Percentiles rank a stretch among this genome's conserved stretches.
Conservation (phyloP, 2,329 filamentous ascomycete species). For the Scytalidium lignicola region DNA sequence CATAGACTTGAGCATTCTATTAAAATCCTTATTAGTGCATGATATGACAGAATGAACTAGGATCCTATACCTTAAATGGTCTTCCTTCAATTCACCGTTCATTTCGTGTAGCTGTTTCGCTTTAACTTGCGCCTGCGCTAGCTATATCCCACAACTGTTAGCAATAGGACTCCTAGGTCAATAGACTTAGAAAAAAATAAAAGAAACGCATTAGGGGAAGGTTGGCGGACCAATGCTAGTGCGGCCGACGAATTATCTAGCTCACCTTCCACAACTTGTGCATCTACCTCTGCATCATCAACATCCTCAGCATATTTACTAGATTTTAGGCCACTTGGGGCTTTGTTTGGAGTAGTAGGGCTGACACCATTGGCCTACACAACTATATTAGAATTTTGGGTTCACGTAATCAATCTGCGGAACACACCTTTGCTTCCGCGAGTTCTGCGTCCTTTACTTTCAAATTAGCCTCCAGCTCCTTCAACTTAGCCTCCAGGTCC, state of each 20-base stretch:
- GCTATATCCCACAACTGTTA: constrained; percentile 18
- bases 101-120: constrained; percentile 39
- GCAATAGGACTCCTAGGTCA: constrained; percentile 3
- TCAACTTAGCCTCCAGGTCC: constrained; percentile 36
- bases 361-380: constrained; percentile 40
- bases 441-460: constrained; percentile 54
- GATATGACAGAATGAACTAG: neutral
- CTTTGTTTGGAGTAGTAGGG: constrained; percentile 29
- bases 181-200: constrained; percentile 9
- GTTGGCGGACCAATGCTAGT: constrained; percentile 58
- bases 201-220: constrained; percentile 20
- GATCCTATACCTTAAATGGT: constrained; percentile 39
- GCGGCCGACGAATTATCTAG: constrained; percentile 60
- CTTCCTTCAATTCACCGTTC: constrained; percentile 51
- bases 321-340: constrained; percentile 45
- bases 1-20: constrained; percentile 33
- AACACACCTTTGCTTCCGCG: constrained; percentile 49
- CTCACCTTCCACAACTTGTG: constrained; percentile 49
- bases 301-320: constrained; percentile 48
- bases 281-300: constrained; percentile 29
- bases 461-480: constrained; percentile 30
- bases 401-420: constrained; percentile 57
- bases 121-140: constrained; percentile 27
- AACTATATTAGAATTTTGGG: constrained; percentile 42
- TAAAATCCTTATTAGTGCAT: constrained; percentile 2